Evolutionary conservation across 176 grass and related monocot genomes (phyloP), one percentile per base, ranked within the genome.

Genomic region (Carex pumila): DNA sequence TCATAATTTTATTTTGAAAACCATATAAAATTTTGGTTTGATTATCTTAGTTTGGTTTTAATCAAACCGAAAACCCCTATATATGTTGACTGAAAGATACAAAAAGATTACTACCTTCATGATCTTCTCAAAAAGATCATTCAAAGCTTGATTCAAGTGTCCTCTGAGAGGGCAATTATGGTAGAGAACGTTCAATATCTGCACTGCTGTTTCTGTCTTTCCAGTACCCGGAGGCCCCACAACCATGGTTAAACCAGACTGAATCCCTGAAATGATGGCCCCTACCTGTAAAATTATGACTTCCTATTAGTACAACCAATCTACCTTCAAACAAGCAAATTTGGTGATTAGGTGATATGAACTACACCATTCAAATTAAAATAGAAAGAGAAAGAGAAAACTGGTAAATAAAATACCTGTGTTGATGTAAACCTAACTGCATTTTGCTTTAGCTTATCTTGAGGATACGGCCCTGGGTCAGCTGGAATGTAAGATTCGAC

Each of bases 61-160:
- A 39, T 0, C 4, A 4, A 39, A 39, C 37, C 37, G 5, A 52
- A 52, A 43, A 30, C 37, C 37, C 37, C 37, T n/a, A n/a, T n/a
- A n/a, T n/a, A 70, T 77, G 19, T 54, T 22, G 2, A 73, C 39
- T 56, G 13, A 56, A 53, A 77, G 4, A 32, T 32, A 71, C 62
- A 15, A 47, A 41, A 80, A 81, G 59, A 15, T 65, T 21, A 29
- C 49, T 93, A 95, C 96, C 96, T 99, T 91, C n/a, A n/a, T 95
- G 88, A 99, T 99, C 87, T 99, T 99, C 86, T 99, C 96, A 83
- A 99, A 99, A 41, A 99, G 86, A 64, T 99, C 96, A 84, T 99
- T 99, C 83, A 99, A 90, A 84, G 96, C 96, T 85, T 99, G 93
- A 88, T 99, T 99, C 5, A 93, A 99, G 88, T 25, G 96, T 95